These are phyloP conservation scores for Polychytrium aggregatum DNA, from an alignment of 192 early-diverging fungal species.

Conservation along the genomic window DNA sequence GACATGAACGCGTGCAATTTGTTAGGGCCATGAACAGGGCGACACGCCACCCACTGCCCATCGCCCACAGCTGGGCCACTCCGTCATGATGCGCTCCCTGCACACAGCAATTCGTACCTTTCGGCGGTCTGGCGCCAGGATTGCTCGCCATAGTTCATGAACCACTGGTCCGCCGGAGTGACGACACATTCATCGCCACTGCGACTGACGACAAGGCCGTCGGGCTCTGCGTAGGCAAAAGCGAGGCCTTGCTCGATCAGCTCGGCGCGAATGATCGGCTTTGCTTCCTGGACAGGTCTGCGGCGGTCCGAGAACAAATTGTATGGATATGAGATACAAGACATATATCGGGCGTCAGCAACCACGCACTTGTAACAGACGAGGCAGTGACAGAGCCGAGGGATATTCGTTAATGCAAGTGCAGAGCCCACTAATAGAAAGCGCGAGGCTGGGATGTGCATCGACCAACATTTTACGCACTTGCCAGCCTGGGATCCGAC, in stretches of 20 bases:
- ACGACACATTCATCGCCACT: conserved; percentile 97
- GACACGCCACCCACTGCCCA: no score
- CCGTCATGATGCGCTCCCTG: not conserved
- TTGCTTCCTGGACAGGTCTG: conserved; percentile 79
- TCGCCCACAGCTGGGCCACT: conserved; percentile 5
- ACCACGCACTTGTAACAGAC: no score
- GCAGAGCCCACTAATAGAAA: no score
- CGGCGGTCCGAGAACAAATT: no score
- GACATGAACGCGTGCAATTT: not conserved
- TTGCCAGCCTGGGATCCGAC: conserved; percentile 73
- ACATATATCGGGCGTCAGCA: conserved; percentile 5
- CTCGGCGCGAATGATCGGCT: conserved; percentile 63
- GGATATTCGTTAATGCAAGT: no score
- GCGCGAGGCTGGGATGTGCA: no score
- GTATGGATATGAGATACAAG: not conserved
- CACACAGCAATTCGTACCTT: conserved; percentile 27
- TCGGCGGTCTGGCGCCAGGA: conserved; percentile 67
- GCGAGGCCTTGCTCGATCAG: conserved; percentile 62
- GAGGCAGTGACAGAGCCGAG: not conserved
- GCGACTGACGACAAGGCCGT: conserved; percentile 81
- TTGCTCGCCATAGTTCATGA: conserved; percentile 92
- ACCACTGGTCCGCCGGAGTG: conserved; percentile 95
- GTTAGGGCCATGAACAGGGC: not conserved
- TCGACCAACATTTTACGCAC: no score
- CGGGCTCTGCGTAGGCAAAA: conserved; percentile 92